phyloP scores from a whole-genome alignment of 2,329 filamentous ascomycete genomes.

The Elsinoe necatrix region DNA sequence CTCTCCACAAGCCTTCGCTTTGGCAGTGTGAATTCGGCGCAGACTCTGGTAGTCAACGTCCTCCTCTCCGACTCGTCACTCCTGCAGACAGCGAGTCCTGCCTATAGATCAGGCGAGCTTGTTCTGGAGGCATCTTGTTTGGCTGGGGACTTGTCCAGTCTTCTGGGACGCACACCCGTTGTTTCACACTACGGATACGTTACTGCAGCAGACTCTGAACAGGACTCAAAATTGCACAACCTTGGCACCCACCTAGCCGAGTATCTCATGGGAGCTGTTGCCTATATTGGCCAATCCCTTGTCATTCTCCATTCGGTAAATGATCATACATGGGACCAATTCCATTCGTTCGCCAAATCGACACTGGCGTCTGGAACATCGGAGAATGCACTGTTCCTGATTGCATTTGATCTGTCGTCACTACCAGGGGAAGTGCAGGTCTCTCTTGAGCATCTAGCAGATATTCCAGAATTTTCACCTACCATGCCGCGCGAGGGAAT shows the following conservation, averaged over 20 bases:
- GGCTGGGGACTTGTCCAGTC: background rate
- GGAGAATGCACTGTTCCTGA: background rate
- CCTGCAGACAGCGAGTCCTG: background rate
- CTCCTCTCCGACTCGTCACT: background rate
- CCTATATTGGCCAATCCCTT: background rate
- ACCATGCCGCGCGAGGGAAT: too few relatives aligned
- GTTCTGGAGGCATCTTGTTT: background rate
- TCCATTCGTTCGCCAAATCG: background rate
- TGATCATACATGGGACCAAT: background rate
- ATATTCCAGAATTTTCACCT: too few relatives aligned
- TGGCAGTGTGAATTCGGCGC: background rate
- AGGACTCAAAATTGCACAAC: background rate
- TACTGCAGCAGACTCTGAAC: background rate
- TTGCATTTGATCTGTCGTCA: background rate
- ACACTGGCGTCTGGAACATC: background rate
- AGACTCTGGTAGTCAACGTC: background rate
- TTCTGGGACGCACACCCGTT: background rate
- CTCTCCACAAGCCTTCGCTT: background rate
- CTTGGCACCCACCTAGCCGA: background rate
- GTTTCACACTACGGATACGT: background rate
- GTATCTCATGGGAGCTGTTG: background rate
- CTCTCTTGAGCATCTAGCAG: too few relatives aligned
- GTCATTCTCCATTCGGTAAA: background rate
- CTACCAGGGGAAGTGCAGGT: background rate
- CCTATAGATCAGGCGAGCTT: background rate